These are phyloP conservation scores for Xenoacremonium recifei DNA, from an alignment of 2,329 filamentous ascomycete species.

Conservation along the genomic window DNA sequence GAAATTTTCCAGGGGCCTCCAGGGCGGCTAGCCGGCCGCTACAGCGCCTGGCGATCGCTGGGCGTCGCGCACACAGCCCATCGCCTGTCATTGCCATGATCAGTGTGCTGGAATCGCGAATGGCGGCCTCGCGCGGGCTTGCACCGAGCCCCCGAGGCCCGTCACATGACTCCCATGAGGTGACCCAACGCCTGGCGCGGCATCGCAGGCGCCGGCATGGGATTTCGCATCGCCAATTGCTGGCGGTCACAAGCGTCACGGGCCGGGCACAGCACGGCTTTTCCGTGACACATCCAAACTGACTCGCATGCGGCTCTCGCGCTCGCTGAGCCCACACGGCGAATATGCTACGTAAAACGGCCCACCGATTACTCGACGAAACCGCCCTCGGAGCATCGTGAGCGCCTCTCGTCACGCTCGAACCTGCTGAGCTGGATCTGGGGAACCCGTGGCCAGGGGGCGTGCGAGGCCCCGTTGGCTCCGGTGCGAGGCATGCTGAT, in stretches of 20 bases:
- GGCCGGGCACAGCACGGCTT: too few relatives aligned
- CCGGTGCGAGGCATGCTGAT: neutral
- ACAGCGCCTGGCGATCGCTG: neutral
- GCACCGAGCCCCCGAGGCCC: neutral
- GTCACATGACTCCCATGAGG: too few relatives aligned
- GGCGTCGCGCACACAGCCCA: neutral
- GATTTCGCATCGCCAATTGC: too few relatives aligned
- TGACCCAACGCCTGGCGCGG: too few relatives aligned
- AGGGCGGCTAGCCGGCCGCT: neutral
- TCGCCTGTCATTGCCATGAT: too few relatives aligned
- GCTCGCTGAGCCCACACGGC: neutral
- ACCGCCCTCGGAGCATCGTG: neutral
- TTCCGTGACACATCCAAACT: conserved; percentile 1
- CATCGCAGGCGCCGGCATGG: too few relatives aligned
- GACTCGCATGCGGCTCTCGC: neutral
- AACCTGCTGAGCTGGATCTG: neutral
- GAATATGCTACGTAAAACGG: neutral
- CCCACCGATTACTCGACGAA: neutral
- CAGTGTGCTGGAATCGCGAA: too few relatives aligned
- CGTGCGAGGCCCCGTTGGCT: neutral
- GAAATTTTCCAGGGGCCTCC: neutral
- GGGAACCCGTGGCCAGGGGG: neutral
- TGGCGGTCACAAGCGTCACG: too few relatives aligned
- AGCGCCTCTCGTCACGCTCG: neutral
- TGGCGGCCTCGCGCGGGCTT: neutral